phyloP scores from a whole-genome alignment of 305 asterid species.

The Fraxinus latifolia region DNA sequence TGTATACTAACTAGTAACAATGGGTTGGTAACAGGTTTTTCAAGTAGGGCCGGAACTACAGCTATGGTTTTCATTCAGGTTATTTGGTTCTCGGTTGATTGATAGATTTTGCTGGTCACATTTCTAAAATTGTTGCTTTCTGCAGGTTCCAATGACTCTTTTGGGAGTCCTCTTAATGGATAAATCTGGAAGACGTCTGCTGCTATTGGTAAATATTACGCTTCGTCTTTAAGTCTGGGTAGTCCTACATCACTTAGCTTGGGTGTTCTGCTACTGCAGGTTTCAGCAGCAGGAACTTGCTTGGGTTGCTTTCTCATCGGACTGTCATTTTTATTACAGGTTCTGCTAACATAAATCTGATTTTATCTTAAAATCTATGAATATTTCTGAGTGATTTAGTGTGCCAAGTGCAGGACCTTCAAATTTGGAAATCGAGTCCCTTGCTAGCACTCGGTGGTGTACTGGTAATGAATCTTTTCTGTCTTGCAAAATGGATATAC shows the following conservation, averaged over 20 bases:
- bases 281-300: slow-evolving; percentile 72
- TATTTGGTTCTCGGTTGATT: neutral
- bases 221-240: neutral
- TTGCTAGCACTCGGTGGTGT: slow-evolving; percentile 66
- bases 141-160: slow-evolving; percentile 65
- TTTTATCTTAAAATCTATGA: neutral
- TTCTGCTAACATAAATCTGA: slow-evolving; percentile 19
- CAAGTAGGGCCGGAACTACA: slow-evolving; percentile 47
- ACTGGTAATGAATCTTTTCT: slow-evolving; percentile 48
- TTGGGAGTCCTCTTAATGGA: slow-evolving; percentile 68
- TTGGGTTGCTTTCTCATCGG: slow-evolving; percentile 71
- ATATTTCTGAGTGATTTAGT: slow-evolving; percentile 10
- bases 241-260: slow-evolving; percentile 10
- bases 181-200: slow-evolving; percentile 70
- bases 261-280: slow-evolving; percentile 41
- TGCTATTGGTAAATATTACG: slow-evolving; percentile 47
- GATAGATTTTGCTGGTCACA: neutral
- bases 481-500: neutral
- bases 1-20: slow-evolving; percentile 10
- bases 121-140: slow-evolving; percentile 1
- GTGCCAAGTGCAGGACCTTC: slow-evolving; percentile 48
- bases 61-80: slow-evolving; percentile 59
- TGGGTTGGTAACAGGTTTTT: slow-evolving; percentile 38
- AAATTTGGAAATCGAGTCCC: slow-evolving; percentile 63
- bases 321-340: slow-evolving; percentile 77